phyloP scores from a whole-genome alignment of 148 eudicot genomes.

The Pharnaceum exiguum region DNA sequence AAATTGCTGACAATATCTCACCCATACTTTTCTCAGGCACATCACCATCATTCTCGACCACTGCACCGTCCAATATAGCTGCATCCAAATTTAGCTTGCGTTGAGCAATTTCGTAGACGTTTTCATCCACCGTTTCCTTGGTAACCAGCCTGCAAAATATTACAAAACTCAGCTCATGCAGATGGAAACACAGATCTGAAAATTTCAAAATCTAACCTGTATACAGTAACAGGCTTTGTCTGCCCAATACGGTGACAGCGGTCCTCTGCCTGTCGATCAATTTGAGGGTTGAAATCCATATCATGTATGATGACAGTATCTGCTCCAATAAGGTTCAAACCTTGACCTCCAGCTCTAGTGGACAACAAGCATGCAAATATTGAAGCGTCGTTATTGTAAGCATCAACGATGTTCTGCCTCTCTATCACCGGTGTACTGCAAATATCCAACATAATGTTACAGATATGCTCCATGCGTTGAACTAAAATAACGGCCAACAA shows the following conservation, averaged over 20 bases:
- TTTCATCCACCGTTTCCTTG: conserved; percentile 81
- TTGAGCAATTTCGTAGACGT: conserved; percentile 76
- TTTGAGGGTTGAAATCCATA: conserved; percentile 99
- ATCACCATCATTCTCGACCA: conserved; percentile 51
- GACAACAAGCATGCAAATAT: conserved; percentile 95
- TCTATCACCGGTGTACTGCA: conserved; percentile 88
- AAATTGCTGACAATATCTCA: conserved; percentile 68
- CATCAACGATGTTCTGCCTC: conserved; percentile 87
- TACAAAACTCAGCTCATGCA: not conserved
- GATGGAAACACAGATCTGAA: not conserved
- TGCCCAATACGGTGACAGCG: conserved; percentile 99
- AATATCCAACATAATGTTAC: not conserved
- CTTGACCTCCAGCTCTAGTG: conserved; percentile 98
- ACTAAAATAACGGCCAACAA: not conserved
- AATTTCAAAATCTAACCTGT: conserved; percentile 41
- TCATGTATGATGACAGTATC: conserved; percentile 96
- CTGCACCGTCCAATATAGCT: conserved; percentile 65
- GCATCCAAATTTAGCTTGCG: conserved; percentile 77
- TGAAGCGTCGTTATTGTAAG: conserved; percentile 70
- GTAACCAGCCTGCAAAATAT: conserved; percentile 69
- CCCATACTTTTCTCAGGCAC: conserved; percentile 78
- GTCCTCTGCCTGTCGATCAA: conserved; percentile 95
- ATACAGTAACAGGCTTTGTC: conserved; percentile 79
- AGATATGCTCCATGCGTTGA: not conserved
- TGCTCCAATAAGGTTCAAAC: conserved; percentile 88